A percentile compares a stretch with the other conserved stretches of the same genome.
These are phyloP conservation scores for Fusarium chaquense DNA, from an alignment of 2,329 filamentous ascomycete genomes.

Conservation along the genomic window DNA sequence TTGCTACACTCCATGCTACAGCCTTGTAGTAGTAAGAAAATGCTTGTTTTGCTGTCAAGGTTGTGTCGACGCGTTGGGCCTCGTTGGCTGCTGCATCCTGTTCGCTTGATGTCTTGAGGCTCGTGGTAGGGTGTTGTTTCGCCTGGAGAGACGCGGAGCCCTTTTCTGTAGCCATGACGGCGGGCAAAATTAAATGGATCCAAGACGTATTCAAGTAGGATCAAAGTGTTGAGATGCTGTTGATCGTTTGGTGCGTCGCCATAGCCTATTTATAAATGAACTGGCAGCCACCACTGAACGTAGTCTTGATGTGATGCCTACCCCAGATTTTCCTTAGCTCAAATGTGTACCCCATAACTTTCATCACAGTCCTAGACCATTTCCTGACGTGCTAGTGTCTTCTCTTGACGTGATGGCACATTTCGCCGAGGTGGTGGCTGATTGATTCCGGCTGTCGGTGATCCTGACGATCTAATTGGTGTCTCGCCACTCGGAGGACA, in stretches of 20 bases:
- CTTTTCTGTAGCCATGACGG: not conserved
- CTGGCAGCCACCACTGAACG: not conserved
- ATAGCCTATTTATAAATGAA: not conserved
- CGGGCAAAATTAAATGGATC: not conserved
- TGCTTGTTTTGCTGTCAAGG: not conserved
- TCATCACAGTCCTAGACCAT: not conserved
- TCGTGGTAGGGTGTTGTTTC: not conserved
- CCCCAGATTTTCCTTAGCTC: not conserved
- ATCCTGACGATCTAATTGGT: not conserved
- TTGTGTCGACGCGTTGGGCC: not conserved
- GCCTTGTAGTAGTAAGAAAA: not conserved
- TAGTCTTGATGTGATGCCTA: not conserved
- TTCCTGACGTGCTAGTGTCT: not conserved
- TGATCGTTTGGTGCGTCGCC: not conserved
- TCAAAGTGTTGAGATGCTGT: not conserved
- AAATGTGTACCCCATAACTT: not conserved
- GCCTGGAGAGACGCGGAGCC: not conserved
- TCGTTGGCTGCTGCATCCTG: not conserved
- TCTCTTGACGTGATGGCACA: not conserved
- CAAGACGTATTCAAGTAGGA: not conserved
- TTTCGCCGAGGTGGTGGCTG: not conserved
- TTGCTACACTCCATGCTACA: not conserved
- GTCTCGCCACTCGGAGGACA: not conserved
- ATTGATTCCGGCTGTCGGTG: not conserved
- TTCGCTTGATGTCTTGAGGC: not conserved